Evolutionary conservation across 1,139 yeast genomes (phyloP).

Genomic region (Magnusiomyces tetraspermus): DNA sequence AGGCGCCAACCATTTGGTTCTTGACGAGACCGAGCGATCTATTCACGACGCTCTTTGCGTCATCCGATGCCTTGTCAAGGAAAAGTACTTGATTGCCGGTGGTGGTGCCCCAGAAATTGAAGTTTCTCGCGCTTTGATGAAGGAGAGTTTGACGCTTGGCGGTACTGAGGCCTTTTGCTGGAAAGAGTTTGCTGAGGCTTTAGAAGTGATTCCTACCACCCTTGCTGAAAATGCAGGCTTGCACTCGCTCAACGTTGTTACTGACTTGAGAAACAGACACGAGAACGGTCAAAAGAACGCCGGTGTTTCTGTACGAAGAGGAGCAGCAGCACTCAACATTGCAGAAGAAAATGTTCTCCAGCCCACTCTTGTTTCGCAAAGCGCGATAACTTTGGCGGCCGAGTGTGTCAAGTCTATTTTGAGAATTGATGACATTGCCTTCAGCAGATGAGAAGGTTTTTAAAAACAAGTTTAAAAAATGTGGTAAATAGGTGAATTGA

Average conservation of each 20-base stretch:
- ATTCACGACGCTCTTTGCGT: slow-evolving; percentile 97
- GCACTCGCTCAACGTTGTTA: slow-evolving; percentile 83
- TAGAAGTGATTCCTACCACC: slow-evolving; percentile 94
- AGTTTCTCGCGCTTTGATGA: slow-evolving; percentile 42
- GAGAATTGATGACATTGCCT: slow-evolving; percentile 92
- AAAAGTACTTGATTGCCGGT: slow-evolving; percentile 92
- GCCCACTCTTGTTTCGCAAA: slow-evolving; percentile 88
- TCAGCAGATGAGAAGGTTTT: slow-evolving; percentile 52
- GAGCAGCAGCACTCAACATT: slow-evolving; percentile 47
- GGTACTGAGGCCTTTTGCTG: slow-evolving; percentile 95
- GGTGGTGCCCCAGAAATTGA: slow-evolving; percentile 99
- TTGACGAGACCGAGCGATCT: slow-evolving; percentile 92
- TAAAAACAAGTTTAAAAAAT: too few species aligned
- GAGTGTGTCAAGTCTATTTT: slow-evolving; percentile 82
- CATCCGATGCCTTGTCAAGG: slow-evolving; percentile 87
- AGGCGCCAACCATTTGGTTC: slow-evolving; percentile 65
- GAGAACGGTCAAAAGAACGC: slow-evolving; percentile 59
- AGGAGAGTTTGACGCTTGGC: slow-evolving; percentile 65
- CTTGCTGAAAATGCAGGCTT: slow-evolving; percentile 97
- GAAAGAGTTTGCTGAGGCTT: slow-evolving; percentile 91
- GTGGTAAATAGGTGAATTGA: too few species aligned
- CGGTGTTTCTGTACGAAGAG: slow-evolving; percentile 92
- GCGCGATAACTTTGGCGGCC: slow-evolving; percentile 63
- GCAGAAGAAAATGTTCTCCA: slow-evolving; percentile 91
- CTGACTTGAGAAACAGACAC: slow-evolving; percentile 80